Base-by-base conservation (phyloP, 192 early-diverging fungal species). In the Entomortierella parvispora region DNA sequence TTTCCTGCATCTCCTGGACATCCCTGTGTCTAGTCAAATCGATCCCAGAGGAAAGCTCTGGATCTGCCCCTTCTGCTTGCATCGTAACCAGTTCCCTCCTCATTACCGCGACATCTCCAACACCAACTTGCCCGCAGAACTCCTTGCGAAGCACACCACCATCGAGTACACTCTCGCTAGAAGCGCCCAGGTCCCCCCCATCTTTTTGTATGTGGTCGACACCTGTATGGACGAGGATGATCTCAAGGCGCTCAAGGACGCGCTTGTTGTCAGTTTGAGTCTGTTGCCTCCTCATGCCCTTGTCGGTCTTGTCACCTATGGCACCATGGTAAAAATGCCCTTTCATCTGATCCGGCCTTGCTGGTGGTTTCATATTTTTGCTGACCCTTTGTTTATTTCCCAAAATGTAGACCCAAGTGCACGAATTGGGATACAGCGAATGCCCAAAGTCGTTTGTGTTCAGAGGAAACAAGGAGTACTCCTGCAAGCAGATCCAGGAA, bases 41-140 rank as follows among this genome's bases (percentile, higher is more conserved):
- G 97, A 99, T 81, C 90, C 96, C 22, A 94, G 95, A 37, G 93
- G 89, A 12, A 96, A 95, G 81, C 85, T 98, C 31, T 99, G 97
- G 97, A 96, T 97, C 62, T 99, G 97, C 69, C 95, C 98, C n/a
- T 96, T 99, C 81, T 98, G 98, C 71, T 81, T 97, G 76, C 93
- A 95, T 74, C 90, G 98, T 45, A 99, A 98, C 82, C 93, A 94
- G 71, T 93, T 99, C 71, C 97, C 98, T 26, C 93, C 95, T 69
- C 96, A 99, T 65, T 99, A 99, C 79, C 91, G 92, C 71, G 96
- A 99, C 80, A 97, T 99, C 71, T 93, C 93, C 46, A 89, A 87
- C 32, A 90, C 88, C 62, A 96, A 97, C 64, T 87, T 99, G 50
- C 97, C 97, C 3, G 91, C 95, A 31, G 97, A 99, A 80, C 84